These are phyloP conservation scores for Phytophthora uliginosa DNA, from an alignment of 352 stramenopile species.

Conservation along the genomic window DNA sequence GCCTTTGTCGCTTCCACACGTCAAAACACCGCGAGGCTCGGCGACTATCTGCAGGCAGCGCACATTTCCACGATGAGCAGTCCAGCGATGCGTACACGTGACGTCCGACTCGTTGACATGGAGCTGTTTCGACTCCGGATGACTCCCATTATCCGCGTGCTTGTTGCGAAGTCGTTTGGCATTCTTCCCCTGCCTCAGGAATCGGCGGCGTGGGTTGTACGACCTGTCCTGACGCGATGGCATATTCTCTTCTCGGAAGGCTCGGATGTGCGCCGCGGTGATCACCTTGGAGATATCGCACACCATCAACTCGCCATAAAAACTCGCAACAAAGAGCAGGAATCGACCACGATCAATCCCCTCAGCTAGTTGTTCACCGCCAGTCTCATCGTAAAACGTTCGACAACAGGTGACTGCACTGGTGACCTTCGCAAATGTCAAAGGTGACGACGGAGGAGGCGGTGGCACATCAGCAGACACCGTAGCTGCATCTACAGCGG, in stretches of 20 bases:
- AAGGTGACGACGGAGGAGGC: conserved; percentile 20
- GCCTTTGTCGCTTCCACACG: conserved; percentile 72
- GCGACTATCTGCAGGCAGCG: conserved; percentile 64
- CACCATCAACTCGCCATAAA: conserved; percentile 59
- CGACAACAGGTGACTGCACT: conserved; percentile 58
- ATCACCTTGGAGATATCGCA: conserved; percentile 70
- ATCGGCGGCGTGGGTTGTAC: conserved; percentile 80
- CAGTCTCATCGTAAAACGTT: conserved; percentile 72
- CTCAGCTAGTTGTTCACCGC: conserved; percentile 58
- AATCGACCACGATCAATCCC: conserved; percentile 61
- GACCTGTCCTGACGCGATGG: conserved; percentile 61
- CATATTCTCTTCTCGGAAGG: conserved; percentile 68
- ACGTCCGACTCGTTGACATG: conserved; percentile 47
- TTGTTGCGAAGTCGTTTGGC: conserved; percentile 61
- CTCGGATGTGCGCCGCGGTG: conserved; percentile 42
- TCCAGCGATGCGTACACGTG: conserved; percentile 58
- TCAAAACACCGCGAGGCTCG: conserved; percentile 65
- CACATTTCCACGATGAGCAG: conserved; percentile 62
- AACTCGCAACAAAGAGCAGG: conserved; percentile 49
- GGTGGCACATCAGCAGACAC: neutral
- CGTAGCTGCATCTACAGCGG: neutral
- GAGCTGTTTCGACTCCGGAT: conserved; percentile 20
- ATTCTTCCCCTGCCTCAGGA: conserved; percentile 74
- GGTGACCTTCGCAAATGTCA: conserved; percentile 32
- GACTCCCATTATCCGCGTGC: conserved; percentile 13